Evolutionary conservation across 768 basidiomycete genomes (phyloP).

Genomic region (Boletus pseudo-olivaceus): DNA sequence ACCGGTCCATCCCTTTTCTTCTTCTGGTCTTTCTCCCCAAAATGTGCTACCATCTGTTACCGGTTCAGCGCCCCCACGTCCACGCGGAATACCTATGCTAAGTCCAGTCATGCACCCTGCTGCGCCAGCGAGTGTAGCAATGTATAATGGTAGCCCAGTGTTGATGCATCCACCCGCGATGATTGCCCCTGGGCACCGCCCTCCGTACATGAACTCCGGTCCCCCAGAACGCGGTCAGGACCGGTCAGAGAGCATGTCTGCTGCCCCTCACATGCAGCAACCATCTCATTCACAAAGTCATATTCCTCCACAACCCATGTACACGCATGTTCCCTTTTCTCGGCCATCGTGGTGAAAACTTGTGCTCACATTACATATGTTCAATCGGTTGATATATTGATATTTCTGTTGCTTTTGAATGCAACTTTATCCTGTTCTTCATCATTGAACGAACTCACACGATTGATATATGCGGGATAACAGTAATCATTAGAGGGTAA

Average conservation of each 20-base stretch:
- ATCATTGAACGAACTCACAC: not conserved
- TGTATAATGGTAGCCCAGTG: constrained; percentile 69
- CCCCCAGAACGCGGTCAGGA: constrained; percentile 47
- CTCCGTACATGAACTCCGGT: constrained; percentile 44
- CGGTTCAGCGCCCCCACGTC: constrained; percentile 36
- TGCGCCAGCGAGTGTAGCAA: constrained; percentile 38
- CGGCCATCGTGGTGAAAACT: constrained; percentile 31
- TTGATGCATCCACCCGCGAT: constrained; percentile 55
- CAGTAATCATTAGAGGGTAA: constrained; percentile 17
- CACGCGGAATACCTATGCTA: constrained; percentile 57
- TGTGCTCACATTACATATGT: constrained; percentile 18
- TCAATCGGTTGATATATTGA: constrained; percentile 31
- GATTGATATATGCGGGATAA: not conserved
- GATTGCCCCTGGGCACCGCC: constrained; percentile 31
- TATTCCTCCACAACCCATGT: constrained; percentile 28
- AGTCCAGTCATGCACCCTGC: constrained; percentile 71
- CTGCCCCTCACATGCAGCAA: constrained; percentile 39
- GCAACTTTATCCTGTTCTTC: constrained; percentile 18
- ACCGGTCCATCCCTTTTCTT: constrained; percentile 46
- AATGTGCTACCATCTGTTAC: constrained; percentile 28
- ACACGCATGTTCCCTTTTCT: constrained; percentile 27
- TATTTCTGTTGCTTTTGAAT: constrained; percentile 28
- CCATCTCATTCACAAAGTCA: constrained; percentile 28
- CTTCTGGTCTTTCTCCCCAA: constrained; percentile 39
- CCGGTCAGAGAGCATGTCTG: constrained; percentile 45